Evolutionary conservation across 2,329 filamentous ascomycete genomes (phyloP).

Genomic region (Geosmithia putterillii): DNA sequence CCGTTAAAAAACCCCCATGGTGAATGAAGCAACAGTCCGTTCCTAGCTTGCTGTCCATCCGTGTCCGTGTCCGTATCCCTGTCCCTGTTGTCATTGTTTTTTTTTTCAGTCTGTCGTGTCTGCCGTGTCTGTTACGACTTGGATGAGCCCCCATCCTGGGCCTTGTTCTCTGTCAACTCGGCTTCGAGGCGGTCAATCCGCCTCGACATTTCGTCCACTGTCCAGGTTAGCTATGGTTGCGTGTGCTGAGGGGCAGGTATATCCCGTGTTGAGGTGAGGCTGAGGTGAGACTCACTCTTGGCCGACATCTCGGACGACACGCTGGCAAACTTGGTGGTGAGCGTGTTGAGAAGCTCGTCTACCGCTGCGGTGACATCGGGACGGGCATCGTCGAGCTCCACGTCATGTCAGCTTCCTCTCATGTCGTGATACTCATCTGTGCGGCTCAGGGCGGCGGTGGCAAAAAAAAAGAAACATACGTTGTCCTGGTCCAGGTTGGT

Average conservation of each 20-base stretch:
- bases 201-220: slow-evolving; percentile 90
- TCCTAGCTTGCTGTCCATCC: no score
- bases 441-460: neutral
- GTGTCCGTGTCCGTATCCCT: no score
- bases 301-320: slow-evolving; percentile 80
- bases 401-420: neutral
- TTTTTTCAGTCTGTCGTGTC: neutral
- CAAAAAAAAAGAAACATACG: neutral
- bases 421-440: neutral
- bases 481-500: neutral
- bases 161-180: slow-evolving; percentile 47
- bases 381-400: slow-evolving; percentile 33
- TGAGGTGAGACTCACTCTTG: slow-evolving; percentile 51
- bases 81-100: neutral
- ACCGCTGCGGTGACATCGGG: slow-evolving; percentile 66
- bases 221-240: neutral
- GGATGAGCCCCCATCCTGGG: slow-evolving; percentile 24
- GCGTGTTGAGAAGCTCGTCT: slow-evolving; percentile 73
- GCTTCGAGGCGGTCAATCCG: slow-evolving; percentile 75
- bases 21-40: no score
- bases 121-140: slow-evolving; percentile 13
- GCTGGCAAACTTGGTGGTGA: slow-evolving; percentile 74
- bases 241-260: neutral
- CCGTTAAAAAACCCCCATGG: no score
- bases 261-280: slow-evolving; percentile 5